These are phyloP conservation scores for Tricholoma flavovirens DNA, from an alignment of 768 basidiomycete species.

Conservation along the genomic window DNA sequence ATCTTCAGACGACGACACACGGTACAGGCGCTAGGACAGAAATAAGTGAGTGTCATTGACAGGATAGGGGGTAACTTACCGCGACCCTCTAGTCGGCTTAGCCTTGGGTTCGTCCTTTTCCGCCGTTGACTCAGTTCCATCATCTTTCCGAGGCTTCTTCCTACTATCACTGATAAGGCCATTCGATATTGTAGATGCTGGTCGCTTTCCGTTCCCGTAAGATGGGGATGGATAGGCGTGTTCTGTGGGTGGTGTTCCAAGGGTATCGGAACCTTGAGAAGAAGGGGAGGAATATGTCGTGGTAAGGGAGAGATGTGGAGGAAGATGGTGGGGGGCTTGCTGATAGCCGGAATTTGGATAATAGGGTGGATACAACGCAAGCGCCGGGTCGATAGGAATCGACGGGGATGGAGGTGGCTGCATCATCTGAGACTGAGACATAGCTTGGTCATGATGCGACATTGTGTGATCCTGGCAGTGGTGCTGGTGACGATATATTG, in stretches of 20 bases:
- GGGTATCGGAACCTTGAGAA: conserved; percentile 71
- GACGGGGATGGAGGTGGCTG: conserved; percentile 48
- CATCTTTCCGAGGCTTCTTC: conserved; percentile 61
- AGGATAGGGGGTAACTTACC: conserved; percentile 39
- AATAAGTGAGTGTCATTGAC: conserved; percentile 4
- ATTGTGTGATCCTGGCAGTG: conserved; percentile 37
- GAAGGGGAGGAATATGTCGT: conserved; percentile 72
- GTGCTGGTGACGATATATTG: conserved; percentile 14
- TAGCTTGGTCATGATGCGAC: conserved; percentile 37
- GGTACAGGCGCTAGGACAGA: conserved; percentile 69
- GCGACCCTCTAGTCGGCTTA: conserved; percentile 84
- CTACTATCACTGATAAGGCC: conserved; percentile 33
- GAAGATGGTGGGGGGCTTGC: conserved; percentile 42
- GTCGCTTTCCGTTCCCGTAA: conserved; percentile 62
- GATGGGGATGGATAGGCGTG: conserved; percentile 45
- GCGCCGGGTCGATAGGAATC: conserved; percentile 64
- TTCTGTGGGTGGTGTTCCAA: conserved; percentile 70
- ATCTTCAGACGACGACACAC: conserved; percentile 90
- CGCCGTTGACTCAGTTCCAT: conserved; percentile 38
- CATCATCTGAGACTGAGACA: conserved; percentile 42
- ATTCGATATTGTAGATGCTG: conserved; percentile 44
- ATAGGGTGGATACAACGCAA: conserved; percentile 62
- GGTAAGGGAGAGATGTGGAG: conserved; percentile 51
- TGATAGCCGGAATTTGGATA: conserved; percentile 47
- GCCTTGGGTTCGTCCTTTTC: conserved; percentile 66